Base-by-base conservation (phyloP, 257 asterid species). In the Gentiana straminea region DNA sequence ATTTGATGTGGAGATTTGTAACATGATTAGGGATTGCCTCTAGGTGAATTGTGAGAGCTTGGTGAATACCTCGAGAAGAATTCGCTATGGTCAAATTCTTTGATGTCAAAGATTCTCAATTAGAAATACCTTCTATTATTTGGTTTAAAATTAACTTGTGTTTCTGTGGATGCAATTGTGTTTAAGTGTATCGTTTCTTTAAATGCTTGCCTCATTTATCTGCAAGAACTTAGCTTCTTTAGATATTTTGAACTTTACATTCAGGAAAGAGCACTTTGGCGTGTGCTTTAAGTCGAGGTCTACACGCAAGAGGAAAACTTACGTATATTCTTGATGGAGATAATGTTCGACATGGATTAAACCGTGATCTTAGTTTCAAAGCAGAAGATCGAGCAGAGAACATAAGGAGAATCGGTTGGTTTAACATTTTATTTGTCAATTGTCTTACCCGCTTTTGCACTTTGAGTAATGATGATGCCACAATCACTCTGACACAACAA, bases 251-350 rank as follows among this genome's bases (percentile, higher is more conserved):
- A 50, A 62, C 33, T 47, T 72, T 33, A 54, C 62, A 60, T 73
- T 61, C 80, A 84, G 96, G 96, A 73, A 92, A 92, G 81, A 92
- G 99, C 81, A 88, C 95, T 51, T 67, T 92, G 80, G 99, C 97
- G 32, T 88, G 97, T 68, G 86, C 97, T 60, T 63, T 92, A 72
- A 76, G 89, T 70, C 75, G 73, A 49, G 77, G 89, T 58, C 75
- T 92, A 61, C 97, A 85, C 70, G 89, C 91, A 60, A 82, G 84
- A 73, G 95, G 99, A 67, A 92, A 84, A 79, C 91, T 85, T 33
- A 63, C 84, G 7, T 92, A 92, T 65, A 64, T 92, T 74, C 97
- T 92, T 64, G 99, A 92, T 73, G 99, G 99, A 65, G 99, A 92
- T 69, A 92, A 92, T 68, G 92, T 94, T 68, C 86, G 99, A 55